Evolutionary conservation across 768 basidiomycete species (phyloP).

Genomic region (Leccinum uliginosum): DNA sequence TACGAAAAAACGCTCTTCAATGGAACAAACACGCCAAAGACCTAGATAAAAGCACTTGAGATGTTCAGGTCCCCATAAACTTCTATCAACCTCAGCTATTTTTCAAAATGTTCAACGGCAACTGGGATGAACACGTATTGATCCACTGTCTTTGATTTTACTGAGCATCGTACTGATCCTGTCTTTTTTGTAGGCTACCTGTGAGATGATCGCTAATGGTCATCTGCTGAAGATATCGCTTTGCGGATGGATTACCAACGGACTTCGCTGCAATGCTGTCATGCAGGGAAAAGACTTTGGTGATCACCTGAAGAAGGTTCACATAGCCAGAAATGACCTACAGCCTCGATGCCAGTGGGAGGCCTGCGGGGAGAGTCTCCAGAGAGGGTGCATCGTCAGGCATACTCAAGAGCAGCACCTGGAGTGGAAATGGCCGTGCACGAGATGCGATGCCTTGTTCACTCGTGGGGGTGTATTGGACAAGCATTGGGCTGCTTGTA

Average conservation of each 20-base stretch:
- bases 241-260: conserved; percentile 14
- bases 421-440: conserved; percentile 19
- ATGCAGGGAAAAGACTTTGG: conserved; percentile 15
- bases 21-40: not conserved
- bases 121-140: conserved; percentile 12
- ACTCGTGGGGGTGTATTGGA: conserved; percentile 20
- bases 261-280: not conserved
- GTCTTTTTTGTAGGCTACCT: conserved; percentile 1
- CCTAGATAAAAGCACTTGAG: conserved; percentile 6
- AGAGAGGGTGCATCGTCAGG: conserved; percentile 10
- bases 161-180: not conserved
- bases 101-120: conserved; percentile 3
- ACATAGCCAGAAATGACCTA: not conserved
- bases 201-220: conserved; percentile 5
- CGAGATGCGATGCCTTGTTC: conserved; percentile 10
- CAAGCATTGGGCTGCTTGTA: conserved; percentile 11
- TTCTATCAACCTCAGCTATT: not conserved
- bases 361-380: conserved; percentile 11
- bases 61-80: not conserved
- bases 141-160: not conserved
- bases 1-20: not conserved
- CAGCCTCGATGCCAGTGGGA: conserved; percentile 14
- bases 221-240: not conserved
- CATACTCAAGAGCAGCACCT: conserved; percentile 26
- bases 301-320: conserved; percentile 12